Percentiles rank a stretch among this genome's conserved stretches.
Evolutionary conservation across 306 rosid species (phyloP).

Genomic region (Vigna hirtella): DNA sequence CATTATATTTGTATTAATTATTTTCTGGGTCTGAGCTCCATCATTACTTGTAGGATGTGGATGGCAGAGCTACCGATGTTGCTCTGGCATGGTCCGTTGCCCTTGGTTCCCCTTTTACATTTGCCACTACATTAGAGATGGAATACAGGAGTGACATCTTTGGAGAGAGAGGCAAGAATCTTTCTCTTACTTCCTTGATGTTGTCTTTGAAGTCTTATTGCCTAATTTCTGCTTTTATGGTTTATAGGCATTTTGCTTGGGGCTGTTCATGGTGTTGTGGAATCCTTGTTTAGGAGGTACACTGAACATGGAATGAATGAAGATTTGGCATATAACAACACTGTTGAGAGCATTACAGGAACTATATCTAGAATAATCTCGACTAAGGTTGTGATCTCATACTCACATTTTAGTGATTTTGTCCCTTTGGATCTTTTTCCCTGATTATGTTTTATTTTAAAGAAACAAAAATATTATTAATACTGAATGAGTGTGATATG

Average conservation of each 20-base stretch:
- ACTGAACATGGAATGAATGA: constrained; percentile 90
- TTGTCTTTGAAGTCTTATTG: not conserved
- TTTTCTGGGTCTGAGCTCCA: constrained; percentile 27
- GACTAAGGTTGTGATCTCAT: constrained; percentile 65
- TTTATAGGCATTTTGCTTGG: constrained; percentile 90
- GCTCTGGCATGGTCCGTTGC: constrained; percentile 99
- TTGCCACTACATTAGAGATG: constrained; percentile 91
- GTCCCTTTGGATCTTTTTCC: not conserved
- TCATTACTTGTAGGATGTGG: constrained; percentile 72
- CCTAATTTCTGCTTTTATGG: constrained; percentile 45
- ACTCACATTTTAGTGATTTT: not conserved
- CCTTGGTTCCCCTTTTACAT: constrained; percentile 98
- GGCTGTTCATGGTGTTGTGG: constrained; percentile 97
- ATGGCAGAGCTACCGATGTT: constrained; percentile 95
- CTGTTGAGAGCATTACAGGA: constrained; percentile 93
- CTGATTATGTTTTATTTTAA: not conserved
- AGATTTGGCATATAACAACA: constrained; percentile 92
- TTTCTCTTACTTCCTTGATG: not conserved
- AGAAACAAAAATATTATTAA: too few species aligned
- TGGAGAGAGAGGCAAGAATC: constrained; percentile 85
- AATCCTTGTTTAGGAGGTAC: constrained; percentile 90
- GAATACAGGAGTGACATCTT: constrained; percentile 98
- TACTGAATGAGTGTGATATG: too few species aligned
- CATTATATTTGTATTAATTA: not conserved
- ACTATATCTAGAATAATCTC: constrained; percentile 84